These are phyloP conservation scores for Gracilaria vermiculophylla DNA, from an alignment of 23 red algal species.

Conservation along the genomic window DNA sequence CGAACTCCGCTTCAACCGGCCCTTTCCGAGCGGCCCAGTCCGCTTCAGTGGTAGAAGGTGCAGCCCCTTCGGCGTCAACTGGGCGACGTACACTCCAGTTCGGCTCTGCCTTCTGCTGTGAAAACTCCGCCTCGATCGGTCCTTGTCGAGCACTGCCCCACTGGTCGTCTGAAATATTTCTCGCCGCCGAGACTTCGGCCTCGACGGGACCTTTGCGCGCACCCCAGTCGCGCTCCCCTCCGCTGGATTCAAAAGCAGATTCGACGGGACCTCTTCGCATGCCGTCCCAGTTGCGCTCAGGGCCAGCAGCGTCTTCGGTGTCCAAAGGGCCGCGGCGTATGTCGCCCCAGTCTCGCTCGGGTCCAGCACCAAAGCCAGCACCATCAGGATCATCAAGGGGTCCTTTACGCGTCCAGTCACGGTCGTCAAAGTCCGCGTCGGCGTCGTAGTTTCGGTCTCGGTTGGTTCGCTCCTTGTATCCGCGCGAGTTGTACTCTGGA, in stretches of 20 bases:
- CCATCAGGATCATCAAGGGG: background rate
- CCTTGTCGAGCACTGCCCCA: slow-evolving; percentile 41
- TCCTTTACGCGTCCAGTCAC: slow-evolving; percentile 59
- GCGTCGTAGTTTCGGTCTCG: slow-evolving; percentile 31
- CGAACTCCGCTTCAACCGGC: slow-evolving; percentile 53
- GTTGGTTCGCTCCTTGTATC: slow-evolving; percentile 49
- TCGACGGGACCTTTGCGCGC: slow-evolving; percentile 64
- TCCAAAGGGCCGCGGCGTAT: slow-evolving; percentile 44
- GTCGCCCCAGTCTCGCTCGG: slow-evolving; percentile 47
- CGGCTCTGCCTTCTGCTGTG: slow-evolving; percentile 15
- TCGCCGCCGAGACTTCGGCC: background rate
- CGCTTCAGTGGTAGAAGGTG: background rate
- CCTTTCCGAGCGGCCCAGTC: slow-evolving; percentile 36
- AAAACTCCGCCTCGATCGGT: slow-evolving; percentile 48
- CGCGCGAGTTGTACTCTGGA: slow-evolving; percentile 67
- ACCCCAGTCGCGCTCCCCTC: slow-evolving; percentile 28
- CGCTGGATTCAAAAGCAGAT: background rate
- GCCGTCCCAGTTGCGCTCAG: slow-evolving; percentile 30
- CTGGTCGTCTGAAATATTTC: slow-evolving; percentile 23
- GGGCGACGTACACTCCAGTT: slow-evolving; percentile 42
- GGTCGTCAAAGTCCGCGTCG: slow-evolving; percentile 44
- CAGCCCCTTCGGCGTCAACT: slow-evolving; percentile 24
- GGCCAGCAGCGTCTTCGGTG: slow-evolving; percentile 3
- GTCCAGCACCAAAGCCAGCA: slow-evolving; percentile 3
- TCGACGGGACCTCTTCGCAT: slow-evolving; percentile 50